A percentile compares a stretch with the other conserved stretches of the same genome.
Evolutionary conservation across 352 stramenopile genomes (phyloP).

Genomic region (Plasmopara viticola): DNA sequence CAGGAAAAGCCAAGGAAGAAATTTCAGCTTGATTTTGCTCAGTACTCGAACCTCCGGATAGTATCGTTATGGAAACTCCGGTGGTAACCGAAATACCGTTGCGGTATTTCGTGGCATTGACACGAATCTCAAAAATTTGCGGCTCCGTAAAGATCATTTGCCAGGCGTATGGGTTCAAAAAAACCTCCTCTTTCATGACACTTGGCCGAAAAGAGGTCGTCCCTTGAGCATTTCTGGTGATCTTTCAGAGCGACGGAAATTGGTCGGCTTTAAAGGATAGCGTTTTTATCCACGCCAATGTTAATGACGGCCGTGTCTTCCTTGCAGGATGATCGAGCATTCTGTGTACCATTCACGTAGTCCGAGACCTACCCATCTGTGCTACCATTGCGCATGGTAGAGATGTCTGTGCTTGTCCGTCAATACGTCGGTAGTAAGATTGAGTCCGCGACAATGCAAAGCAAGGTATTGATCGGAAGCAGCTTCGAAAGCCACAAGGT

Average conservation of each 20-base stretch:
- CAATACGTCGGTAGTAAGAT: constrained; percentile 37
- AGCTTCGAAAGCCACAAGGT: not conserved
- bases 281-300: constrained; percentile 8
- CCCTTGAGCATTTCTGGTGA: constrained; percentile 23
- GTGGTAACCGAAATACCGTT: too few relatives aligned
- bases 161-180: constrained; percentile 49
- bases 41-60: too few relatives aligned
- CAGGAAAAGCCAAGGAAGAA: too few relatives aligned
- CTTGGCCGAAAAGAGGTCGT: constrained; percentile 47
- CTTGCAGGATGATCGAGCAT: constrained; percentile 41
- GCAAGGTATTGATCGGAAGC: constrained; percentile 18
- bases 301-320: constrained; percentile 19
- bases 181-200: constrained; percentile 34
- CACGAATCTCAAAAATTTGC: constrained; percentile 50
- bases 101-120: constrained; percentile 44
- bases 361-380: constrained; percentile 26
- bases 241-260: constrained; percentile 16
- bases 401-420: constrained; percentile 47
- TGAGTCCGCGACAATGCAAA: constrained; percentile 36
- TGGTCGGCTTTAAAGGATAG: constrained; percentile 10
- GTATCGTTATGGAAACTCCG: too few relatives aligned
- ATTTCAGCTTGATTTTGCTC: too few relatives aligned
- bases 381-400: constrained; percentile 38
- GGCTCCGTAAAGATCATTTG: constrained; percentile 55
- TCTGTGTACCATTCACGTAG: constrained; percentile 31